Evolutionary conservation across 2,329 filamentous ascomycete species (phyloP).

Genomic region (Fonsecaea monophora): DNA sequence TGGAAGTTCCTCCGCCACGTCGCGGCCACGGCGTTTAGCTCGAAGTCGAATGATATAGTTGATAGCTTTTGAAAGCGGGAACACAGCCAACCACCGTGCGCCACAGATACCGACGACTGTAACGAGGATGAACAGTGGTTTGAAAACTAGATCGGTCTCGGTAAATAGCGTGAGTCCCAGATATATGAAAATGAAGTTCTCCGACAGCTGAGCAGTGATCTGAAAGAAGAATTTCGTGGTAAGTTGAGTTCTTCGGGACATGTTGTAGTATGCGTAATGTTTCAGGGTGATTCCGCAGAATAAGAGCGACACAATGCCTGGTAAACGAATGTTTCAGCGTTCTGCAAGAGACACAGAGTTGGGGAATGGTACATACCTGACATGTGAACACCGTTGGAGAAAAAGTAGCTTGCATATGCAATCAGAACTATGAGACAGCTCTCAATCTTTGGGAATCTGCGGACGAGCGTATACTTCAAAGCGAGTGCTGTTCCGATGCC

Average conservation of each 20-base stretch:
- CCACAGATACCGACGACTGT: constrained; percentile 90
- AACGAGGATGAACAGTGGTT: constrained; percentile 92
- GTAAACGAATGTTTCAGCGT: constrained; percentile 29
- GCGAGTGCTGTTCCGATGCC: constrained; percentile 86
- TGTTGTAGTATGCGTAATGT: constrained; percentile 99
- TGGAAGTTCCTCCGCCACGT: constrained; percentile 84
- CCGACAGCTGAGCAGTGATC: constrained; percentile 89
- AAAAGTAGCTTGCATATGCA: constrained; percentile 96
- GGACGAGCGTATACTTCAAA: constrained; percentile 92
- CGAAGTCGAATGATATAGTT: constrained; percentile 93
- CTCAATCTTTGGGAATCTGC: constrained; percentile 93
- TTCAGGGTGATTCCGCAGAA: constrained; percentile 99
- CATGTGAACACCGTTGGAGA: constrained; percentile 93
- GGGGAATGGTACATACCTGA: constrained; percentile 70
- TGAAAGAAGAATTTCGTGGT: constrained; percentile 98
- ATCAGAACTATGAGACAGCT: constrained; percentile 93
- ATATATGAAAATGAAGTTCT: constrained; percentile 99
- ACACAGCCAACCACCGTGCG: constrained; percentile 91
- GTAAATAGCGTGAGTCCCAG: constrained; percentile 94
- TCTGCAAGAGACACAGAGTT: background rate
- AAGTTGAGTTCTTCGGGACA: constrained; percentile 95
- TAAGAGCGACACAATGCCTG: constrained; percentile 91
- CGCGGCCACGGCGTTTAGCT: constrained; percentile 74
- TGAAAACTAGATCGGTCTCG: constrained; percentile 84
- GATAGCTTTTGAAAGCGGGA: constrained; percentile 85